A percentile compares a stretch with the other conserved stretches of the same genome.
These are phyloP conservation scores for Candida rishiriensis DNA, from an alignment of 805 yeast species.

Conservation along the genomic window DNA sequence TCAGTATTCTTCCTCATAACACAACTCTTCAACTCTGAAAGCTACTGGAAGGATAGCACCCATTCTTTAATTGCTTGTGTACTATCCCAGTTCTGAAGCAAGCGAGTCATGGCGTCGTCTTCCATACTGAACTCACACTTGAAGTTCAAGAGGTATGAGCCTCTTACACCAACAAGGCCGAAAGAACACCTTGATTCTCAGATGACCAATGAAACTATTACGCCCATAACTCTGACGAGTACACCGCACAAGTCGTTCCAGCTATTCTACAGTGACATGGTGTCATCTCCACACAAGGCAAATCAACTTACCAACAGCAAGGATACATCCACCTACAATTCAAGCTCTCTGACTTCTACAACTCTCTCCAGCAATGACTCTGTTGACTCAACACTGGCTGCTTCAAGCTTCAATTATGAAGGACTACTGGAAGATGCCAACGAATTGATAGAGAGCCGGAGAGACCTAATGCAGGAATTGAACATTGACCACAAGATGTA, in stretches of 20 bases:
- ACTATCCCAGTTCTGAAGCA: no score
- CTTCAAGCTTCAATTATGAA: slow-evolving; percentile 7
- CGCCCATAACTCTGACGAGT: no score
- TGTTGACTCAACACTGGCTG: not conserved
- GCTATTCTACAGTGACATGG: not conserved
- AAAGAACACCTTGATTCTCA: not conserved
- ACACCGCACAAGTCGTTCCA: not conserved
- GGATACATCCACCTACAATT: no score
- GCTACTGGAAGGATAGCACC: no score
- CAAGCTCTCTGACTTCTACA: no score
- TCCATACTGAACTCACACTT: slow-evolving; percentile 12
- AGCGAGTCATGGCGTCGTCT: slow-evolving; percentile 4
- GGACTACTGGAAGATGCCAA: slow-evolving; percentile 28
- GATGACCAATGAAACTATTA: not conserved
- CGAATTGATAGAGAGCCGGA: slow-evolving; percentile 41
- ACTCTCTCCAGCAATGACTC: not conserved
- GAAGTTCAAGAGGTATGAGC: slow-evolving; percentile 14
- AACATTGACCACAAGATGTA: slow-evolving; percentile 33
- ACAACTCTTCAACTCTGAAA: no score
- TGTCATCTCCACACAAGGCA: no score
- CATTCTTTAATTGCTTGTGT: no score
- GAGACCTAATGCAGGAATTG: slow-evolving; percentile 37
- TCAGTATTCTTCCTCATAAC: no score
- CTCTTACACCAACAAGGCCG: slow-evolving; percentile 1
- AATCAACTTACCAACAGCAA: no score